phyloP scores from a whole-genome alignment of 163 green algal genomes.

The Scenedesmus sp. region DNA sequence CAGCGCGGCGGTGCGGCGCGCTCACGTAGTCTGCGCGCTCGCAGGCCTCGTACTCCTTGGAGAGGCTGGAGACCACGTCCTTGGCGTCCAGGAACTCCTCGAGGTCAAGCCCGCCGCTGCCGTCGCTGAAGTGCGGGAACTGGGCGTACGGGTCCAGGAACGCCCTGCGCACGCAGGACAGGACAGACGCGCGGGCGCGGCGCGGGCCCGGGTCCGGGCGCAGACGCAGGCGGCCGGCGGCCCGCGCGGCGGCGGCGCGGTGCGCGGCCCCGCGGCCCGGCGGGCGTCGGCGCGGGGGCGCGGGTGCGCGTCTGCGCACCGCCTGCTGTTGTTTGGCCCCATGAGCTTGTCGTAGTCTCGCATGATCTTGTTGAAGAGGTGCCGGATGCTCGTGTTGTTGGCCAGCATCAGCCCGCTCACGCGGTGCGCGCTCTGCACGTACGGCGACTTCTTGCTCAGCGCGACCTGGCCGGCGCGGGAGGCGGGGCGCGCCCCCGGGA shows the following conservation, averaged over 20 bases:
- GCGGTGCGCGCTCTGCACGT: slow-evolving; percentile 82
- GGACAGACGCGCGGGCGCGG: not conserved
- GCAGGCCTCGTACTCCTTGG: slow-evolving; percentile 93
- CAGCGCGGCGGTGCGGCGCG: not conserved
- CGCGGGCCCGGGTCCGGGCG: not conserved
- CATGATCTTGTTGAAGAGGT: slow-evolving; percentile 94
- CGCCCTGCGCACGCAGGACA: slow-evolving; percentile 62
- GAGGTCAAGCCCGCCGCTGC: slow-evolving; percentile 57
- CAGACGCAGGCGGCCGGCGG: too few species aligned
- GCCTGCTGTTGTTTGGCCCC: slow-evolving; percentile 52
- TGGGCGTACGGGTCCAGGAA: slow-evolving; percentile 93
- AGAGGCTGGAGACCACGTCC: slow-evolving; percentile 86
- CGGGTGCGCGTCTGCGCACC: too few species aligned
- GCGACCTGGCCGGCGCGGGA: slow-evolving; percentile 76
- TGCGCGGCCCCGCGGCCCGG: not conserved
- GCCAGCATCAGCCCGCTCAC: slow-evolving; percentile 97
- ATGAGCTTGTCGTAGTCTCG: slow-evolving; percentile 96
- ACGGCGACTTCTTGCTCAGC: slow-evolving; percentile 93
- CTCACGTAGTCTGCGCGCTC: slow-evolving; percentile 90
- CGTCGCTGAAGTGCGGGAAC: slow-evolving; percentile 62
- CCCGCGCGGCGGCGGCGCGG: too few species aligned
- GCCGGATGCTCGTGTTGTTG: slow-evolving; percentile 97
- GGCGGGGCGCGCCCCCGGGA: too few species aligned
- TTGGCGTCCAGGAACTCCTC: slow-evolving; percentile 94
- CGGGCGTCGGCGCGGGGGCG: not conserved